Evolutionary conservation across 805 yeast species (phyloP).

Genomic region (Ascoidea asiatica): DNA sequence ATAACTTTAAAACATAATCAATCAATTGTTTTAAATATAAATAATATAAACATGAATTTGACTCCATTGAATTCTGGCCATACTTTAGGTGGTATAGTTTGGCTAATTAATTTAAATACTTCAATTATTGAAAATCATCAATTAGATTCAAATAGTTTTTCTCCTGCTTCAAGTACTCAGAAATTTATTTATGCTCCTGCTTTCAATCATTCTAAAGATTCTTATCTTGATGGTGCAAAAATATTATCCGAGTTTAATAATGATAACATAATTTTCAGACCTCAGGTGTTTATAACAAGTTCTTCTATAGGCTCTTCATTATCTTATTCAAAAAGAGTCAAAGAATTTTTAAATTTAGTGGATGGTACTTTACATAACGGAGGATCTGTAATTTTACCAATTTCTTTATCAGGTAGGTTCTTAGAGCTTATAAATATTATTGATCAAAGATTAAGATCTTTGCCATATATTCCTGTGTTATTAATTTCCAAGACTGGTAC

Average conservation of each 20-base stretch:
- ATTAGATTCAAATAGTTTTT: too few relatives aligned
- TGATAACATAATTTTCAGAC: conserved; percentile 46
- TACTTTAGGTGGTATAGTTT: conserved; percentile 83
- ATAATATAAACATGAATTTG: conserved; percentile 24
- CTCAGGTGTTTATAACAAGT: conserved; percentile 73
- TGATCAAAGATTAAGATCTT: conserved; percentile 41
- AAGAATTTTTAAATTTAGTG: conserved; percentile 46
- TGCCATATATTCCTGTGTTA: conserved; percentile 47
- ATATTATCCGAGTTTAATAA: conserved; percentile 40
- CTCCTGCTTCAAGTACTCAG: conserved; percentile 67
- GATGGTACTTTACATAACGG: conserved; percentile 46
- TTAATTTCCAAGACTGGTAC: conserved; percentile 71
- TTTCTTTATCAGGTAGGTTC: conserved; percentile 67
- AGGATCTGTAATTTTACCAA: conserved; percentile 75
- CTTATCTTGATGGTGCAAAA: conserved; percentile 63
- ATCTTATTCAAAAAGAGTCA: conserved; percentile 50
- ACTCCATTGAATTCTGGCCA: conserved; percentile 90
- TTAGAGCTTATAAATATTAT: conserved; percentile 64
- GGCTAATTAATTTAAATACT: conserved; percentile 67
- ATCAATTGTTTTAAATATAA: conserved; percentile 36
- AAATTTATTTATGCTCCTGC: conserved; percentile 78
- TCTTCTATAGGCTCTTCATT: conserved; percentile 48
- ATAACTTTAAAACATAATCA: conserved; percentile 68
- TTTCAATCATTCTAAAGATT: conserved; percentile 91
- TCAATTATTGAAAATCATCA: too few relatives aligned